Base-by-base conservation (phyloP, 75 land plant species). In the Pseudotsuga menziesii region DNA sequence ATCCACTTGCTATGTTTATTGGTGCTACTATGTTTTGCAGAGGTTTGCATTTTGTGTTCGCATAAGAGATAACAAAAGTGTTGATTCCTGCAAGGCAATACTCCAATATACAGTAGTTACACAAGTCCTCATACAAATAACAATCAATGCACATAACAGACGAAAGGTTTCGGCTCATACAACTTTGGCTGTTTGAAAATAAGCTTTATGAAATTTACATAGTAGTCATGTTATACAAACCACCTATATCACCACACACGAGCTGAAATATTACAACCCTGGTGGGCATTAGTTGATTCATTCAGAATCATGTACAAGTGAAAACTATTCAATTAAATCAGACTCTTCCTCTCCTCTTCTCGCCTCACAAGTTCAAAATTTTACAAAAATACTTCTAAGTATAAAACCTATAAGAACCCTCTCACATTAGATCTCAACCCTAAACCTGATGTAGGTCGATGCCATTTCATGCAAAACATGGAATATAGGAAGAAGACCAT, bases 201-300 rank as follows among this genome's bases (percentile, higher is more conserved):
- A 44, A 44, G 8, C 48, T 44, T 44, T 44, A 44, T 44, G 48
- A 44, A 5, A 48, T 48, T 48, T 11, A 48, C 52, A 48, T 48
- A 48, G 54, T 48, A 9, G 12, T 48, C 48, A 44, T 44, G 48
- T 44, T 44, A 44, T 44, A 44, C 8, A 44, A 48, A 48, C 54
- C 54, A 48, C 54, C 54, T 48, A 9, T 48, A 48, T 26, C 75
- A 54, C 58, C 58, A 55, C 57, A 17, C 75, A 73, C 23, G 54
- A 52, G 57, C 75, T 73, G 58, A 55, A 52, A 13, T 56, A 26
- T 73, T 48, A 25, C 74, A 55, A 56, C 35, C 35, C 58, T 54
- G 75, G 58, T 73, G 75, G 74, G 58, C 75, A 73, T 56, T 27
- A 56, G 75, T 73, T 73, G 55, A 73, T 54, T 27, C 57, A 26